Percentiles rank a stretch among this genome's conserved stretches.
Evolutionary conservation across 495 filamentous ascomycete species (phyloP).

Genomic region (Aspergillus sparsus): DNA sequence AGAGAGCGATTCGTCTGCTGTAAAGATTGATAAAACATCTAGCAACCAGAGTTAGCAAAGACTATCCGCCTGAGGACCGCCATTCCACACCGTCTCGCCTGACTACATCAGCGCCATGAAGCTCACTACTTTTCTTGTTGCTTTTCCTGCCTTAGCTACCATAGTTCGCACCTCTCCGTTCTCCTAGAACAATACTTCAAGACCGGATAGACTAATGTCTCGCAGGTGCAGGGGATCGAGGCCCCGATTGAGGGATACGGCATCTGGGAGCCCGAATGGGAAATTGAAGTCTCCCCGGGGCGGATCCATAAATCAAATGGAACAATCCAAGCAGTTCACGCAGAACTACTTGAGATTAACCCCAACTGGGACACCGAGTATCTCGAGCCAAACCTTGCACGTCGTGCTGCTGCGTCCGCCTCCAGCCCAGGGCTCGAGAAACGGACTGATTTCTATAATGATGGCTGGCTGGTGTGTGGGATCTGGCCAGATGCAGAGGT

Average conservation of each 20-base stretch:
- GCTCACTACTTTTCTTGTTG: background rate
- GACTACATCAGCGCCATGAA: background rate
- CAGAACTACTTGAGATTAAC: background rate
- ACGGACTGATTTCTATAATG: slow-evolving; percentile 4
- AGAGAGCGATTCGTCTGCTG: too few species aligned
- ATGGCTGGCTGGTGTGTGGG: background rate
- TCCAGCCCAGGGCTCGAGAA: too few species aligned
- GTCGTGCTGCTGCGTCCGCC: too few species aligned
- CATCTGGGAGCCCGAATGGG: background rate
- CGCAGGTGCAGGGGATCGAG: background rate
- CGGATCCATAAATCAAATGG: background rate
- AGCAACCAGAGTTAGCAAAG: background rate
- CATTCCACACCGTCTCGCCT: too few species aligned
- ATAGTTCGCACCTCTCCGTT: background rate
- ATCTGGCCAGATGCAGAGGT: background rate
- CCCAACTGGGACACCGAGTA: background rate
- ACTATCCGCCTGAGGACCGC: too few species aligned
- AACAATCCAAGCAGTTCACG: background rate
- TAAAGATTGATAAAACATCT: too few species aligned
- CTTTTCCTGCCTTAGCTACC: background rate
- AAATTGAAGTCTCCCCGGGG: background rate
- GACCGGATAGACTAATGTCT: background rate
- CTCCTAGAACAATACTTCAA: background rate
- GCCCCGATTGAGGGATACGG: background rate
- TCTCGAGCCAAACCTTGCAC: background rate